These are phyloP conservation scores for Mrakia gelida DNA, from an alignment of 768 basidiomycete genomes.

Conservation along the genomic window DNA sequence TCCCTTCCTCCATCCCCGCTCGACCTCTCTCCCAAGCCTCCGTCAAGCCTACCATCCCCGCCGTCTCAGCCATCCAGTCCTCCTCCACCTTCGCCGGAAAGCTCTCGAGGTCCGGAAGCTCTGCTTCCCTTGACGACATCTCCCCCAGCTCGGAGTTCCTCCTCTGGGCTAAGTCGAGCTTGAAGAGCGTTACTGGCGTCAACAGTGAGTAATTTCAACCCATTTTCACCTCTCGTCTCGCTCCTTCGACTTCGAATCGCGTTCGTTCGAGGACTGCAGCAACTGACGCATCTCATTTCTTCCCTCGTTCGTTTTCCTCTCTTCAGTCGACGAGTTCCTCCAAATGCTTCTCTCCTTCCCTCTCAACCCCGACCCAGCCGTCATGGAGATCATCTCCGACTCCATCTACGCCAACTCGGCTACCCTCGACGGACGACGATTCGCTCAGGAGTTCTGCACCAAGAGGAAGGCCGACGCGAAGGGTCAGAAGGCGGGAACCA, in stretches of 20 bases:
- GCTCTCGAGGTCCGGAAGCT: constrained; percentile 36
- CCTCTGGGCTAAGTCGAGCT: constrained; percentile 78
- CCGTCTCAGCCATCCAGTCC: constrained; percentile 36
- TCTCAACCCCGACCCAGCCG: constrained; percentile 74
- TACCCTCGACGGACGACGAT: constrained; percentile 89
- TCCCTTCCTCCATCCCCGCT: constrained; percentile 37
- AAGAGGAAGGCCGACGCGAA: constrained; percentile 82
- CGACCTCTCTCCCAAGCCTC: constrained; percentile 43
- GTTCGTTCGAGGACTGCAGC: background rate
- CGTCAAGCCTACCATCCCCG: constrained; percentile 42
- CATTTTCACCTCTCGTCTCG: background rate
- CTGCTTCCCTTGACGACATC: constrained; percentile 53
- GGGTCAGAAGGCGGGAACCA: constrained; percentile 39
- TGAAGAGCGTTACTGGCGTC: constrained; percentile 66
- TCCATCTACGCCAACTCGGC: constrained; percentile 91
- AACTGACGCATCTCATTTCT: constrained; percentile 23
- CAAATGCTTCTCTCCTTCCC: constrained; percentile 94
- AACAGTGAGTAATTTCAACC: constrained; percentile 53
- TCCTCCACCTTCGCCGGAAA: constrained; percentile 33
- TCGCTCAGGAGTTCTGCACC: constrained; percentile 84
- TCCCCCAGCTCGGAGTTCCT: constrained; percentile 85
- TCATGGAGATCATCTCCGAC: constrained; percentile 88
- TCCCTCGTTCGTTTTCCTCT: background rate
- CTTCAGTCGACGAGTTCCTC: constrained; percentile 86
- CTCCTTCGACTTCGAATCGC: background rate